These are phyloP conservation scores for Xylaria castorea DNA, from an alignment of 495 filamentous ascomycete species.

Conservation along the genomic window DNA sequence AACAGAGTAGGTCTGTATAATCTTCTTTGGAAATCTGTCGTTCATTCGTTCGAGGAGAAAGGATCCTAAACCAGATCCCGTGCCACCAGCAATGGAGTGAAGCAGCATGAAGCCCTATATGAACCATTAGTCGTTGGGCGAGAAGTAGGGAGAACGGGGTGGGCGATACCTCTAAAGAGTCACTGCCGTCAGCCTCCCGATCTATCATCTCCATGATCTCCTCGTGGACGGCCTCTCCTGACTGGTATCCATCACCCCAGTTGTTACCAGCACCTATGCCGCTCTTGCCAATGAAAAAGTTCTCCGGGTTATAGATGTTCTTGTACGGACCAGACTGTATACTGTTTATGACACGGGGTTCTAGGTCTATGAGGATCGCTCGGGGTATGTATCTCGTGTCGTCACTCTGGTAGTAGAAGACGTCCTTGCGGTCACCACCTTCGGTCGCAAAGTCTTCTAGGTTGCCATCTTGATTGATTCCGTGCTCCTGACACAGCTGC, in stretches of 20 bases:
- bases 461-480: constrained; percentile 96
- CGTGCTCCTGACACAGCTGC: constrained; percentile 95
- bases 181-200: constrained; percentile 95
- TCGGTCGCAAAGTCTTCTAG: constrained; percentile 95
- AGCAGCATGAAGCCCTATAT: constrained; percentile 94
- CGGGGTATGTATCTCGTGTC: constrained; percentile 98
- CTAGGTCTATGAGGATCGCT: constrained; percentile 93
- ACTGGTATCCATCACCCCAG: constrained; percentile 94
- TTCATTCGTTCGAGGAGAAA: constrained; percentile 97
- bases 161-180: constrained; percentile 79
- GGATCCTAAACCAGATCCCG: constrained; percentile 90
- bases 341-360: constrained; percentile 88
- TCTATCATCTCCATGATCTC: constrained; percentile 99
- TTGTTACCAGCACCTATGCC: constrained; percentile 96
- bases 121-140: not conserved
- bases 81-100: constrained; percentile 97
- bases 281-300: constrained; percentile 93
- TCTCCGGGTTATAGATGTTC: constrained; percentile 99
- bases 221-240: constrained; percentile 90
- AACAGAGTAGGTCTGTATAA: constrained; percentile 98
- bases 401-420: constrained; percentile 99
- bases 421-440: constrained; percentile 96
- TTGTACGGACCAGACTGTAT: constrained; percentile 93
- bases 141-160: not conserved
- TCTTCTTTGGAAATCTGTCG: constrained; percentile 96